These are phyloP conservation scores for Ceratocystis harringtonii DNA, from an alignment of 2,329 filamentous ascomycete species.

Conservation along the genomic window DNA sequence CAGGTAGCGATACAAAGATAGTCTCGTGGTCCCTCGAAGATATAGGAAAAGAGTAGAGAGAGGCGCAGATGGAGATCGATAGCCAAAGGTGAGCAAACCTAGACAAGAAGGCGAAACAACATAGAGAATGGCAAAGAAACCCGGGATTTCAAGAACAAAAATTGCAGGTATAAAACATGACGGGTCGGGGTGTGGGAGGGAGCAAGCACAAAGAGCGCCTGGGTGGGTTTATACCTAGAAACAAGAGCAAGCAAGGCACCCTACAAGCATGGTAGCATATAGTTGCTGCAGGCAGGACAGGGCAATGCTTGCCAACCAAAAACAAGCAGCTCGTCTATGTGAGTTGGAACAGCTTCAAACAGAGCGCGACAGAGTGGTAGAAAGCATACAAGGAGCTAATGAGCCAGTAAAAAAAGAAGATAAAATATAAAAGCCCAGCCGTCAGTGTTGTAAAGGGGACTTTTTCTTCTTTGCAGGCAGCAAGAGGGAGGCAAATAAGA, in stretches of 20 bases:
- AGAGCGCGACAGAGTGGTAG: background rate
- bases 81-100: background rate
- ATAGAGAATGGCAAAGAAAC: background rate
- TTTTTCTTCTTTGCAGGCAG: no score
- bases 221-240: slow-evolving; percentile 1
- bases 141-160: background rate
- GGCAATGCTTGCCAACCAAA: background rate
- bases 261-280: background rate
- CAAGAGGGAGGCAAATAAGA: background rate
- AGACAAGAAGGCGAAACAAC: background rate
- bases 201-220: background rate
- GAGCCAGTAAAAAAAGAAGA: background rate
- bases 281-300: background rate
- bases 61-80: background rate
- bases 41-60: background rate
- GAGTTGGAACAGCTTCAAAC: background rate
- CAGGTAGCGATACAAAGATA: background rate
- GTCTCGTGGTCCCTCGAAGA: background rate
- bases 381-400: background rate
- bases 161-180: slow-evolving; percentile 7
- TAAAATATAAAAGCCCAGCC: background rate
- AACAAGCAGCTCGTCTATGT: background rate
- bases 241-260: background rate
- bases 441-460: no score
- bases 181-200: background rate